Evolutionary conservation across 1,139 yeast genomes (phyloP), one percentile per base, ranked within the genome.

Genomic region (Scheffersomyces illinoinensis): DNA sequence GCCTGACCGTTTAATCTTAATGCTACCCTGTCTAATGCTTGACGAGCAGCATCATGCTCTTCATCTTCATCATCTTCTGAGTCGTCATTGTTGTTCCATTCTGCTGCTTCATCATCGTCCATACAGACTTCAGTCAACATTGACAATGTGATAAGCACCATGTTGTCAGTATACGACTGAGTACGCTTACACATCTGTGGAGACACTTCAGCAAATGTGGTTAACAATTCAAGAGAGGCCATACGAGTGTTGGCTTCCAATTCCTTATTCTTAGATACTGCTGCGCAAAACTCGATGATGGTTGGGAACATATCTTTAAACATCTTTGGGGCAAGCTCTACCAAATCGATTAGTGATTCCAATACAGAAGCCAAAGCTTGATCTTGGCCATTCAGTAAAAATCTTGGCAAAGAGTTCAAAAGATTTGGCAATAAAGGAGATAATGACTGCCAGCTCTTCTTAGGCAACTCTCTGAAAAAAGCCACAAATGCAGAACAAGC

Each of bases 161-260:
- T 82, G 43, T 87, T 81, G 58, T 86, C 84, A 1, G 96, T 86
- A 72, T 92, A 95, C 7, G 85, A 77, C 8, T 89, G 84, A 64
- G 92, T 92, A 52, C 87, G 78, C 71, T 91, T 91, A 78, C 98
- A 93, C 99, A 95, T 95, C 56, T 88, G 87, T 52, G 99, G 99
- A 4, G 98, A 91, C 48, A 91, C 90, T 73, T 95, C 99, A 55
- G 96, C 88, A 71, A 95, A 95, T 0, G 96, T 89, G 2, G 97
- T 91, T 63, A 93, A 80, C 59, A 95, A 82, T 76, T 95, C 99
- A 63, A 95, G 79, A 18, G 97, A 95, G 0, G 96, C 89, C 70
- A 92, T 82, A 71, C 99, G 85, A 3, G 98, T 89, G 58, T 80
- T 77, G 24, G 91, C 82, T 51, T 92, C 98, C 67, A 93, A 78